Evolutionary conservation across 306 rosid species (phyloP).

Genomic region (Lathyrus oleraceus): DNA sequence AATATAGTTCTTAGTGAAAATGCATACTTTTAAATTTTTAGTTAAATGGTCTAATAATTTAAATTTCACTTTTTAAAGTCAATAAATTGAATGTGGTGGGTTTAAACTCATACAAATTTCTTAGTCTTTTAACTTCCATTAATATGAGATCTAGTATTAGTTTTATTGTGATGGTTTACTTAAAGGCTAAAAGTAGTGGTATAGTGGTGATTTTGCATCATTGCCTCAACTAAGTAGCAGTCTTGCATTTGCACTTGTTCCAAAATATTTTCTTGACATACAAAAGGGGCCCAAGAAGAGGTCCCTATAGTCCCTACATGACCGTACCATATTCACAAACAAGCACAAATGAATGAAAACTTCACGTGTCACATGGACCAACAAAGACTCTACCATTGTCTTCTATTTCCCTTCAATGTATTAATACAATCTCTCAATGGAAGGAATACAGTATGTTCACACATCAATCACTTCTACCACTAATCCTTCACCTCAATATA

Average conservation of each 20-base stretch:
- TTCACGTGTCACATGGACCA: slow-evolving; percentile 89
- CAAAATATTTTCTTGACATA: slow-evolving; percentile 38
- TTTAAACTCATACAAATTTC: too few relatives aligned
- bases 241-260: slow-evolving; percentile 35
- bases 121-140: too few relatives aligned
- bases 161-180: too few relatives aligned
- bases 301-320: slow-evolving; percentile 47
- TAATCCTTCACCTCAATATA: slow-evolving; percentile 35
- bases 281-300: slow-evolving; percentile 51
- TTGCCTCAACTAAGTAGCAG: slow-evolving; percentile 30
- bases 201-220: slow-evolving; percentile 36
- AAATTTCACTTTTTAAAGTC: too few relatives aligned
- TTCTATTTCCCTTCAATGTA: slow-evolving; percentile 46
- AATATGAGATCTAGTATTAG: too few relatives aligned
- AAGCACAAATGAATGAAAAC: slow-evolving; percentile 48
- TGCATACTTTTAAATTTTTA: too few relatives aligned
- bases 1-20: too few relatives aligned
- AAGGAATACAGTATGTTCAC: slow-evolving; percentile 57
- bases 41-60: too few relatives aligned
- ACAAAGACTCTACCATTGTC: slow-evolving; percentile 54
- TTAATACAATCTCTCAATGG: slow-evolving; percentile 45
- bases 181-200: not conserved
- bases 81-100: too few relatives aligned
- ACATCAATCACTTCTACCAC: slow-evolving; percentile 30
- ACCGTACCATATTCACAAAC: slow-evolving; percentile 42